Percentiles rank a stretch among this genome's conserved stretches.
Conservation (phyloP, 2,329 filamentous ascomycete species). For the Aspergillus costaricaensis region DNA sequence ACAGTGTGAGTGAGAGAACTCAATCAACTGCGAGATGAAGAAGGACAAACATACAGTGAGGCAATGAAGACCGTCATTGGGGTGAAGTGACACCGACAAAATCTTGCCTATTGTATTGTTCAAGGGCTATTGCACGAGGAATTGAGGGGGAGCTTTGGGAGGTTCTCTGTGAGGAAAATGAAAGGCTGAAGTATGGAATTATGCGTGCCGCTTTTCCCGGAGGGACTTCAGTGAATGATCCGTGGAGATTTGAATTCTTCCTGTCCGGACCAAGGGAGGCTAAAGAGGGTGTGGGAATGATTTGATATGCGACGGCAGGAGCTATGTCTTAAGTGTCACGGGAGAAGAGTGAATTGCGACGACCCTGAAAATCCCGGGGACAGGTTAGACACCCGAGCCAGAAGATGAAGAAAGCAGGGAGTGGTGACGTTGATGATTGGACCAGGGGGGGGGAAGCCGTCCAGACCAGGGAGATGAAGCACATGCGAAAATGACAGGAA, state of each 20-base stretch:
- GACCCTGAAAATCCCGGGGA: constrained; percentile 17
- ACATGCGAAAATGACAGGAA: constrained; percentile 17
- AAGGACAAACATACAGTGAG: constrained; percentile 32
- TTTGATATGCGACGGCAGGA: constrained; percentile 9
- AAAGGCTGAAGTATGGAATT: not conserved
- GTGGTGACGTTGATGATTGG: constrained; percentile 20
- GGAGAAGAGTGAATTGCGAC: constrained; percentile 6
- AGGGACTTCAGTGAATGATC: not conserved
- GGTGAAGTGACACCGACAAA: not conserved
- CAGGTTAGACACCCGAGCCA: constrained; percentile 18
- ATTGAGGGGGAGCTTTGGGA: not conserved
- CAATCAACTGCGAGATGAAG: not conserved
- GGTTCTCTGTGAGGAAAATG: not conserved
- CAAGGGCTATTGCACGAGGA: not conserved
- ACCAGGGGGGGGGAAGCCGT: constrained; percentile 10
- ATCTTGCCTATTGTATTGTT: not conserved
- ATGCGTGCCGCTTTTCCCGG: not conserved
- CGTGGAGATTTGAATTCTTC: not conserved
- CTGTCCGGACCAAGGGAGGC: constrained; percentile 13
- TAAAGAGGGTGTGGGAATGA: not conserved
- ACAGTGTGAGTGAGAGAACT: not conserved
- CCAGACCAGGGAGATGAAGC: constrained; percentile 3
- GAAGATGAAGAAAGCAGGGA: constrained; percentile 13
- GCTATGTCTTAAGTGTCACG: constrained; percentile 13
- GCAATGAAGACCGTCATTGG: constrained; percentile 39